Base-by-base conservation (phyloP, 169 alveolate species). In the Eimeria falciformis region DNA sequence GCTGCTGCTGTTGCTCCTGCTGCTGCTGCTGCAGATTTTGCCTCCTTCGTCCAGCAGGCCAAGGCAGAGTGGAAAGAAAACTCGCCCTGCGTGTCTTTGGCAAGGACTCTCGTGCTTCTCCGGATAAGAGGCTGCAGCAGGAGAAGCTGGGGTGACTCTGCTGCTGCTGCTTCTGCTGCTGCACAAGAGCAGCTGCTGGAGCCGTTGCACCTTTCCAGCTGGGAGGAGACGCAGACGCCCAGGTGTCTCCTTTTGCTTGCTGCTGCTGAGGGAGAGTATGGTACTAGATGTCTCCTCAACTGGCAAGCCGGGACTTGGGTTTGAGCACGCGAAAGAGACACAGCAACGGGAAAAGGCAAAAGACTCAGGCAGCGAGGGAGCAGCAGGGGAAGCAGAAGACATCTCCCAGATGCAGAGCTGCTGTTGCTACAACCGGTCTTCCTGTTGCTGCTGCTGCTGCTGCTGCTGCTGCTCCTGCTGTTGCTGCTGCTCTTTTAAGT, bases 91-190 rank as follows among this genome's bases (percentile, higher is more conserved):
- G n/a, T n/a, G n/a, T n/a, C n/a, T n/a, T n/a, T n/a, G n/a, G n/a
- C n/a, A n/a, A n/a, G n/a, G n/a, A n/a, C n/a, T n/a, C n/a, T n/a
- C n/a, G n/a, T n/a, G n/a, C n/a, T n/a, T n/a, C n/a, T n/a, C n/a
- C n/a, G n/a, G n/a, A 17, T 17, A 50, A 50, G 62, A 9, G 17
- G 62, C 62, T 11, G 62, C 62, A 50, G 17, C 62, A 50, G 62
- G 62, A 50, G 62, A 50, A 11, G 62, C 62, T 11, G 62, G n/a
- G 62, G 9, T 50, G 62, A 9, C 17, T 17, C 62, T 50, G 62
- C 73, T 62, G n/a, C 73, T 62, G 73, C 73, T 62, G 78, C 47
- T 7, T 40, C 78, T 66, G 46, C 78, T 66, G 46, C 45, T 66
- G 50, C 25, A 12, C 17, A 6, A 21, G 18, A 66, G 78, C 78